These are phyloP conservation scores for Nepenthes gracilis DNA, from an alignment of 148 eudicot species.

Conservation along the genomic window DNA sequence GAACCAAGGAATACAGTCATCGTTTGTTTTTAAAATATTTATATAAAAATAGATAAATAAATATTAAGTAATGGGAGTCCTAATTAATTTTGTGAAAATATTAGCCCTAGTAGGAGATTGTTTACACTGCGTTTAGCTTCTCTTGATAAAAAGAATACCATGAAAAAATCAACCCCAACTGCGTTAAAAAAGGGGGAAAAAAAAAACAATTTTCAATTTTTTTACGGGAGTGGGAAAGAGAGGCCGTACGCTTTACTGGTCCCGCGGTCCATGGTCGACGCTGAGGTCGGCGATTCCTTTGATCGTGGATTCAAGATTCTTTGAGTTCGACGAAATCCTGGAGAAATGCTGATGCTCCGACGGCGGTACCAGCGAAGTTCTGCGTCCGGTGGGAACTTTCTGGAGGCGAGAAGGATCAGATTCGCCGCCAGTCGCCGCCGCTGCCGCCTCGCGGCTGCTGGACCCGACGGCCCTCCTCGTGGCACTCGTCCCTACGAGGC, in stretches of 20 bases:
- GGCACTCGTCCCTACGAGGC: conserved; percentile 15
- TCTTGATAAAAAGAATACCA: too few relatives aligned
- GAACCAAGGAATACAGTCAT: too few relatives aligned
- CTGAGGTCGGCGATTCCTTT: conserved; percentile 72
- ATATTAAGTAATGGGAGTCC: too few relatives aligned
- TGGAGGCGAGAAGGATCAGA: conserved; percentile 20
- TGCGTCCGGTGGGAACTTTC: conserved; percentile 18
- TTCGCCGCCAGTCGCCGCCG: conserved; percentile 15
- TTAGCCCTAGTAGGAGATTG: too few relatives aligned
- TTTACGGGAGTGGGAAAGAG: too few relatives aligned
- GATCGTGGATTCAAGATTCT: conserved; percentile 38
- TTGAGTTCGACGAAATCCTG: conserved; percentile 20
- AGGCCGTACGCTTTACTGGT: conserved; percentile 13
- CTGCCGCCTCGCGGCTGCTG: conserved; percentile 33
- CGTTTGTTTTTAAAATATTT: too few relatives aligned
- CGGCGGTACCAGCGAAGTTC: conserved; percentile 20
- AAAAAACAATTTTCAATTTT: too few relatives aligned
- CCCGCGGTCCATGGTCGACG: conserved; percentile 44
- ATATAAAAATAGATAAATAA: too few relatives aligned
- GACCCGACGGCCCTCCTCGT: conserved; percentile 30
- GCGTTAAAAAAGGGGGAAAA: too few relatives aligned
- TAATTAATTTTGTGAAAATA: too few relatives aligned
- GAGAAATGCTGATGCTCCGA: conserved; percentile 25
- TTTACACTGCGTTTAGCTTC: too few relatives aligned
- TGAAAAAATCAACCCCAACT: too few relatives aligned